Conservation (phyloP, 306 rosid genomes). For the Hippophae tibetana region DNA sequence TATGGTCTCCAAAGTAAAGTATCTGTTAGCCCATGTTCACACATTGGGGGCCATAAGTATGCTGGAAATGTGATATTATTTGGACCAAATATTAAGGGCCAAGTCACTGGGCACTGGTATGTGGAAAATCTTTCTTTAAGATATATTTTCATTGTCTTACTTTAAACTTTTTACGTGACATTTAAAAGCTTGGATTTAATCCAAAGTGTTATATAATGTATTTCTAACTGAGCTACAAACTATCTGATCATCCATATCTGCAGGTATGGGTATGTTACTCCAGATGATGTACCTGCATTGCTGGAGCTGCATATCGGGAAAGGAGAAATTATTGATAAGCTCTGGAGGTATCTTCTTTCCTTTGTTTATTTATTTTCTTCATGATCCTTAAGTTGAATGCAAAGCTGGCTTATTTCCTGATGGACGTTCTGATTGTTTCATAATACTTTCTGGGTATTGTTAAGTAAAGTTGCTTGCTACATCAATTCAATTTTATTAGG, state of each 20-base stretch:
- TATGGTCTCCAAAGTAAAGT: conserved; percentile 66
- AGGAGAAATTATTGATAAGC: conserved; percentile 57
- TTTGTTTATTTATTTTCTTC: neutral
- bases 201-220: conserved; percentile 6
- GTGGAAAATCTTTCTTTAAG: conserved; percentile 12
- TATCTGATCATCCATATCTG: neutral
- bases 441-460: too few species aligned
- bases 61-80: conserved; percentile 87
- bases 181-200: neutral
- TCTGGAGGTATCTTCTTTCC: conserved; percentile 63
- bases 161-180: neutral
- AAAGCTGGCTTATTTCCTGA: neutral
- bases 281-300: conserved; percentile 67
- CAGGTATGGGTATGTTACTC: conserved; percentile 94
- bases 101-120: conserved; percentile 86
- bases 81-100: conserved; percentile 46
- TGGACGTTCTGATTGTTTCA: neutral
- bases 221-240: conserved; percentile 1
- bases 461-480: too few species aligned
- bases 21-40: conserved; percentile 92
- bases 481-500: too few species aligned
- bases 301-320: conserved; percentile 66
- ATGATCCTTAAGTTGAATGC: neutral
- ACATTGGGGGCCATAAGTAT: conserved; percentile 79
- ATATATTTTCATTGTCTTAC: neutral